A percentile compares a stretch with the other conserved stretches of the same genome.
These are phyloP conservation scores for Sechiopsis laciniata DNA, from an alignment of 306 rosid genomes.

Conservation along the genomic window DNA sequence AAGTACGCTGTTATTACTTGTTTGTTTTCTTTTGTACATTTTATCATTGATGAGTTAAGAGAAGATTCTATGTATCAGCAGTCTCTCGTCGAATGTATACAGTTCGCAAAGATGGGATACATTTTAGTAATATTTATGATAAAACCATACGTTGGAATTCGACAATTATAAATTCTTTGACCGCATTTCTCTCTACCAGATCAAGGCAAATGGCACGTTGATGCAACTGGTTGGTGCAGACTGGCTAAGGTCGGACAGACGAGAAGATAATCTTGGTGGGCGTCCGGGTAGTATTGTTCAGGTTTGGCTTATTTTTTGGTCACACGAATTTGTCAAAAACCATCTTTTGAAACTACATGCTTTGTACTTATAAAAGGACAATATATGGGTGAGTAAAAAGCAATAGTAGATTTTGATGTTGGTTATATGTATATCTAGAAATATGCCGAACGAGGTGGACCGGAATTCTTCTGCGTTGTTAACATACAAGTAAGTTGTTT, in stretches of 20 bases:
- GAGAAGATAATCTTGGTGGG: conserved; percentile 68
- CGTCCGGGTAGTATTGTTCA: conserved; percentile 64
- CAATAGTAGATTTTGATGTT: conserved; percentile 17
- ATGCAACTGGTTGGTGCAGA: conserved; percentile 82
- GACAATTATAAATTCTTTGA: not conserved
- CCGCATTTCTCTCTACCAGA: conserved; percentile 32
- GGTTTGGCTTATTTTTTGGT: conserved; percentile 34
- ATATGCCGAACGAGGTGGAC: conserved; percentile 55
- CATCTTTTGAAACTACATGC: not conserved
- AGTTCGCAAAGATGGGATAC: not conserved
- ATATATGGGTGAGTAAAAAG: not conserved
- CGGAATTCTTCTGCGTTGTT: conserved; percentile 73
- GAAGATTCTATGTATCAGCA: not conserved
- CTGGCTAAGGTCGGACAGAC: conserved; percentile 56
- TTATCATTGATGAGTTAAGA: not conserved
- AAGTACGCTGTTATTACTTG: not conserved
- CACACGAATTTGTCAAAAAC: not conserved
- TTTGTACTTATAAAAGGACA: not conserved
- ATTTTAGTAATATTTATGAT: not conserved
- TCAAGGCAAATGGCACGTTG: conserved; percentile 56
- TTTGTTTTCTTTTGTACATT: not conserved
- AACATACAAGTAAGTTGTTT: conserved; percentile 62
- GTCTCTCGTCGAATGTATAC: not conserved
- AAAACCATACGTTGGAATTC: not conserved
- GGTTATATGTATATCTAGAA: conserved; percentile 36